A percentile compares a stretch with the other conserved stretches of the same genome.
phyloP scores from a whole-genome alignment of 2,329 filamentous ascomycete genomes.

The Tolypocladium album region DNA sequence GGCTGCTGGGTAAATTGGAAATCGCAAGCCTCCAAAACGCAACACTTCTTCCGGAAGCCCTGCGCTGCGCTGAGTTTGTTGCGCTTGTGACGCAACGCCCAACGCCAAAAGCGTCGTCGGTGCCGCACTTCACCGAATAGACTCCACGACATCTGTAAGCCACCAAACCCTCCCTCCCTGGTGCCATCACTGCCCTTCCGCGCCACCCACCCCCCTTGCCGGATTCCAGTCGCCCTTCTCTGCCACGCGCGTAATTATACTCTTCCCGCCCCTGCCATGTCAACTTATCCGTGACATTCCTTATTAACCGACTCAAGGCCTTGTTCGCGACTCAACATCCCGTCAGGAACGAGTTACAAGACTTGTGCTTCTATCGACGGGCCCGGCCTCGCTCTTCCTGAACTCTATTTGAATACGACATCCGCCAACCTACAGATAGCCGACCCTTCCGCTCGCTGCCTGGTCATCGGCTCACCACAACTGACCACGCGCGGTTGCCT shows the following conservation, averaged over 20 bases:
- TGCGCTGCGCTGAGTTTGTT: neutral
- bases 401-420: neutral
- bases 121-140: conserved; percentile 7
- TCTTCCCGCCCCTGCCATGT: neutral
- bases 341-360: neutral
- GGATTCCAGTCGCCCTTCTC: conserved; percentile 12
- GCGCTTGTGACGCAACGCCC: neutral
- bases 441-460: conserved; percentile 4
- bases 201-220: neutral
- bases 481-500: neutral
- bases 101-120: neutral
- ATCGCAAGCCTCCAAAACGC: neutral
- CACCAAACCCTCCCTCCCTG: conserved; percentile 9
- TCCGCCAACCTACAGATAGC: neutral
- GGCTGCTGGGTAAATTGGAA: neutral
- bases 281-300: neutral
- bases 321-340: neutral
- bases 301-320: neutral
- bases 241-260: neutral
- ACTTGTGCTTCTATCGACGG: neutral
- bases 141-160: conserved; percentile 11
- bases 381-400: neutral
- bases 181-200: neutral
- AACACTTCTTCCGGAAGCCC: neutral
- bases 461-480: neutral